A percentile compares a stretch with the other conserved stretches of the same genome.
phyloP scores from a whole-genome alignment of 208 protist genomes.

The Wallacemonas rigidus region DNA sequence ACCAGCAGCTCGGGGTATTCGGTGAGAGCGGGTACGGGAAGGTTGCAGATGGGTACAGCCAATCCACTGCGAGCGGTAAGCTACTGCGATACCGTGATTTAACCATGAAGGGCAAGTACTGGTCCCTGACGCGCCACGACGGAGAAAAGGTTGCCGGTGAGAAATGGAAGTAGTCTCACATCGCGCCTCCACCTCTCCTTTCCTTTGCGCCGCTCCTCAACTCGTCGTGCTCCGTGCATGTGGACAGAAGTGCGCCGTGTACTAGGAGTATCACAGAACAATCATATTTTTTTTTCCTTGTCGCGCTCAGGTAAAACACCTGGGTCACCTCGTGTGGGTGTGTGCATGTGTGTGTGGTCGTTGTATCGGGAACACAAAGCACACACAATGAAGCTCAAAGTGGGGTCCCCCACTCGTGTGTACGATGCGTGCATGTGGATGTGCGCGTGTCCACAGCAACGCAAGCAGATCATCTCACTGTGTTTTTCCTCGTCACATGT shows the following conservation, averaged over 20 bases:
- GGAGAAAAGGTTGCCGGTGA: conserved; percentile 53
- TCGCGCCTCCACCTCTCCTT: neutral
- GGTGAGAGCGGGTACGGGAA: conserved; percentile 64
- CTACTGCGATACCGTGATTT: conserved; percentile 83
- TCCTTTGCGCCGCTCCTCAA: neutral
- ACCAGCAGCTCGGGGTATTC: conserved; percentile 75
- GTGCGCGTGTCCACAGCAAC: no score
- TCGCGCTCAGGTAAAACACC: no score
- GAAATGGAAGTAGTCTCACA: conserved; percentile 29
- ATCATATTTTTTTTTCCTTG: neutral
- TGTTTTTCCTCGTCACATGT: no score
- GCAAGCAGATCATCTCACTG: no score
- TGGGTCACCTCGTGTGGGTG: neutral
- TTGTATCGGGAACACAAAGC: neutral
- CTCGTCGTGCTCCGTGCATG: neutral
- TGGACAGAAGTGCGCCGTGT: neutral
- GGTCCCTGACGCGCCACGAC: conserved; percentile 57
- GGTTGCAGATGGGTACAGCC: conserved; percentile 70
- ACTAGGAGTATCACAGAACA: neutral
- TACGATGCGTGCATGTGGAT: no score
- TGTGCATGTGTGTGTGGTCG: neutral
- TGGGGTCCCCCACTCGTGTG: no score
- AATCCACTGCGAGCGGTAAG: conserved; percentile 55
- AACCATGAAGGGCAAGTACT: conserved; percentile 87
- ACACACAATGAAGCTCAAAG: no score